Base-by-base conservation (phyloP, 2,329 filamentous ascomycete species). In the Sodiomyces alkalinus region DNA sequence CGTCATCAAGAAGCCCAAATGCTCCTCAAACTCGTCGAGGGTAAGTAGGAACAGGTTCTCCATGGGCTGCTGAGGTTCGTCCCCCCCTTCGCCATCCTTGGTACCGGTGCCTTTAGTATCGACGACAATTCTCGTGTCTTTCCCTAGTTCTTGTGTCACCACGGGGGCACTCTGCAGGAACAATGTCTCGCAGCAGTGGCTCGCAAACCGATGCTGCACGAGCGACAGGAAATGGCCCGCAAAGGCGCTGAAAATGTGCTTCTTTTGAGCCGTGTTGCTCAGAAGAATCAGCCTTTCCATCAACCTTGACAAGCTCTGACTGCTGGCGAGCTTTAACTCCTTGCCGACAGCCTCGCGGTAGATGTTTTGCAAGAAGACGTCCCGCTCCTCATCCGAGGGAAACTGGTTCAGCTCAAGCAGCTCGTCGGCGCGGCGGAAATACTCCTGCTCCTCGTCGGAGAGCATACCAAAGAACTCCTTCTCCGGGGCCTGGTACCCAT, bases 151-250 rank as follows among this genome's bases (percentile, higher is more conserved):
- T 35, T 76, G 62, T 10, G 78, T 79, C 20, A 93, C 80, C 8
- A 79, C 57, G 1, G 80, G 77, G 0, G 86, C 86, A 2, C 81
- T 79, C 38, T 80, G 73, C 27, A 86, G 62, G 51, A 98, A 96
- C 18, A 98, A 65, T 16, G 82, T 82, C 56, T 98, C 90, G 49
- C 86, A 94, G 55, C 87, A 96, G 58, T 98, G 90, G 35, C 86
- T 92, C 5, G 90, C 90, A 45, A 98, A 98, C 12, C 90, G 79
- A 55, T 98, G 90, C 49, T 92, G 86, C 28, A 94, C 75, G 17
- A 98, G 68, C 42, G 86, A 78, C 33, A 87, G 60, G 53, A 96
- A 92, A 53, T 96, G 81, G 19, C 79, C 76, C 13, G 64, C 74
- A 50, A 96, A 94, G 24, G 80, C 82, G 39, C 72, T 69, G 49